Conservation (phyloP, 371 early-diverging fungal species). For the Mortierella sp. region DNA sequence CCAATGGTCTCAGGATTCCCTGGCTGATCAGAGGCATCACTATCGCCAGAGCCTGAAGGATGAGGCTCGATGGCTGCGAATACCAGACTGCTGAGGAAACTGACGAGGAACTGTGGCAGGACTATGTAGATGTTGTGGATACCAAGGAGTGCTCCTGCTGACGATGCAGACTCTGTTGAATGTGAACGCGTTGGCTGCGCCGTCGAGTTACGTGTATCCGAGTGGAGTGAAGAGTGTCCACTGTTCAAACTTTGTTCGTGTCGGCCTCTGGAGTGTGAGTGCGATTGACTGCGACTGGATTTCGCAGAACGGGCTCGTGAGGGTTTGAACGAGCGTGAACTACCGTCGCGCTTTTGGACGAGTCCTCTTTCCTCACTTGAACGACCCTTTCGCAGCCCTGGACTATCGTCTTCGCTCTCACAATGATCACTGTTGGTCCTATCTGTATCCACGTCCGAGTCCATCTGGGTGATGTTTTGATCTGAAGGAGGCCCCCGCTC, state of each 20-base stretch:
- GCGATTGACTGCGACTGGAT: too few species aligned
- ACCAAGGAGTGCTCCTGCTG: constrained; percentile 88
- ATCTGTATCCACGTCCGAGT: constrained; percentile 17
- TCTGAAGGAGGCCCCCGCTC: constrained; percentile 4
- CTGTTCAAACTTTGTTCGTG: too few species aligned
- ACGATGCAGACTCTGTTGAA: constrained; percentile 30
- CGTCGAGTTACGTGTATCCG: background rate
- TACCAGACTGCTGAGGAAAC: constrained; percentile 77
- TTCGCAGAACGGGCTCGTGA: background rate
- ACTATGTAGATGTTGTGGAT: constrained; percentile 96
- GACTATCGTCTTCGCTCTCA: constrained; percentile 4
- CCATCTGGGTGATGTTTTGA: background rate
- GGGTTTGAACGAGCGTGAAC: constrained; percentile 1
- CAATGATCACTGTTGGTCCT: background rate
- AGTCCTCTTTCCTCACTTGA: constrained; percentile 21
- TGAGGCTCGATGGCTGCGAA: constrained; percentile 72
- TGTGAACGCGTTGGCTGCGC: background rate
- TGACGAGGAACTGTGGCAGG: constrained; percentile 90
- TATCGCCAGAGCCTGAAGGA: constrained; percentile 1
- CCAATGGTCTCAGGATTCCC: constrained; percentile 67
- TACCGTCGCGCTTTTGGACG: constrained; percentile 5
- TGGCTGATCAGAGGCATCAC: constrained; percentile 3
- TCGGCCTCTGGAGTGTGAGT: too few species aligned
- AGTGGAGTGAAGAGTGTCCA: too few species aligned
- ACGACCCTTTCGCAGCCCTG: background rate